Conservation (phyloP, 2,329 filamentous ascomycete species). For the Phialophora chinensis region DNA sequence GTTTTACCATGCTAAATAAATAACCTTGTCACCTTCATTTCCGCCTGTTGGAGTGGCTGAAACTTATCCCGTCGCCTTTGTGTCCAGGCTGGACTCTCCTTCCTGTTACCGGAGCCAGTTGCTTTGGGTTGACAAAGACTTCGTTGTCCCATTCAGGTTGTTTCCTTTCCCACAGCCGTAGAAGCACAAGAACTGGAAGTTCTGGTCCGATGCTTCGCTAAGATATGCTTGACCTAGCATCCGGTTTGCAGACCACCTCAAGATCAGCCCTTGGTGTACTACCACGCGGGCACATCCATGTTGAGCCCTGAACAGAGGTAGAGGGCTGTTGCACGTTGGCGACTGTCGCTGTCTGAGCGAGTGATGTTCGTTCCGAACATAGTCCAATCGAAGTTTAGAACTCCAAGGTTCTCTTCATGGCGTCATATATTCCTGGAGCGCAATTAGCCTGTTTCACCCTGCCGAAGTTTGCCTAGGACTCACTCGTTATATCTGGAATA, state of each 20-base stretch:
- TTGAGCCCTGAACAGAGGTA: not conserved
- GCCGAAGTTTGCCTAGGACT: constrained; percentile 56
- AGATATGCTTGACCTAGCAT: not conserved
- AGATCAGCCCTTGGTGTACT: not conserved
- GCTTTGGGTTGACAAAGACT: not conserved
- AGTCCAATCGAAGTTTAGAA: constrained; percentile 57
- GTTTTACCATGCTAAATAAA: not conserved
- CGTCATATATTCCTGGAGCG: constrained; percentile 68
- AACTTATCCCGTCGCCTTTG: not conserved
- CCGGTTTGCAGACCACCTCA: no score
- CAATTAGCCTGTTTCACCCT: not conserved
- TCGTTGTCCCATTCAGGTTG: not conserved
- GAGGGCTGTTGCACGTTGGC: not conserved
- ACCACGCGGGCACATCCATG: not conserved
- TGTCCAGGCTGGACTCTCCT: no score
- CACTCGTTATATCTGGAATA: constrained; percentile 84
- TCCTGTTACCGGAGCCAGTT: not conserved
- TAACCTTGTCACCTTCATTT: not conserved
- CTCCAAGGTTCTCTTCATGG: constrained; percentile 69
- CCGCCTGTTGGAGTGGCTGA: not conserved
- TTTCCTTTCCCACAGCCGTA: not conserved
- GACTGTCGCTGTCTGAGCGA: not conserved
- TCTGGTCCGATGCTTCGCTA: not conserved
- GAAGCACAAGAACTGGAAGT: not conserved
- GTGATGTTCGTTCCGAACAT: not conserved